A percentile compares a stretch with the other conserved stretches of the same genome.
These are phyloP conservation scores for Diaporthe vexans DNA, from an alignment of 2,329 filamentous ascomycete species.

Conservation along the genomic window DNA sequence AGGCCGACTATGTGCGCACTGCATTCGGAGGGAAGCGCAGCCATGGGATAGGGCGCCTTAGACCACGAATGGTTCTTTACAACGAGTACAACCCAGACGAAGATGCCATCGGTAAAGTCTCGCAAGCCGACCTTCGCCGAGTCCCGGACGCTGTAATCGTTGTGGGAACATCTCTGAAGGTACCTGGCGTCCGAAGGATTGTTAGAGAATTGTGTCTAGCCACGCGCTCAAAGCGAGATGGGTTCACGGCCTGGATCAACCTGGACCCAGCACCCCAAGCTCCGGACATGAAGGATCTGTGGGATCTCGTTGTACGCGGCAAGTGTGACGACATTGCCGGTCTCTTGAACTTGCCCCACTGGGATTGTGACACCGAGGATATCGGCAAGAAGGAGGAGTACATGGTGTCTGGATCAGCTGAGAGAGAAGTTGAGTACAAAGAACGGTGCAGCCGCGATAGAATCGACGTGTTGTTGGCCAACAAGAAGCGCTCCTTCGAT, in stretches of 20 bases:
- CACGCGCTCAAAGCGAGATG: constrained; percentile 85
- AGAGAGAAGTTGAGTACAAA: constrained; percentile 56
- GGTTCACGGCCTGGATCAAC: constrained; percentile 95
- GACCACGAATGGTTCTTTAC: constrained; percentile 95
- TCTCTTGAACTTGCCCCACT: constrained; percentile 74
- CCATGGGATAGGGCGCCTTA: constrained; percentile 90
- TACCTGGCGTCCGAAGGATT: constrained; percentile 90
- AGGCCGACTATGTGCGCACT: constrained; percentile 82
- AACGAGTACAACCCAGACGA: constrained; percentile 98
- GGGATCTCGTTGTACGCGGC: constrained; percentile 90
- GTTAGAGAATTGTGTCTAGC: constrained; percentile 92
- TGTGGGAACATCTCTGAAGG: constrained; percentile 94
- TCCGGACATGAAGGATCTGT: constrained; percentile 90
- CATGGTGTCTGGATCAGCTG: constrained; percentile 58
- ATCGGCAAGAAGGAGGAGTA: constrained; percentile 58
- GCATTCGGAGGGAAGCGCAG: constrained; percentile 86
- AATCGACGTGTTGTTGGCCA: constrained; percentile 59
- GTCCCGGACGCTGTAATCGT: constrained; percentile 94
- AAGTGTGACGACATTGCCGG: constrained; percentile 90
- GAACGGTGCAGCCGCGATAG: constrained; percentile 54
- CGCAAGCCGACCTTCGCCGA: constrained; percentile 85
- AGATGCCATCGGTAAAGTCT: constrained; percentile 94
- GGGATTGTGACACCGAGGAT: constrained; percentile 66
- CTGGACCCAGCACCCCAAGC: constrained; percentile 86
- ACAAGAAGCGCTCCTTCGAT: constrained; percentile 46